Evolutionary conservation across 441 rosid species (phyloP), one percentile per base, ranked within the genome.

Genomic region (Erodium chrysanthum): DNA sequence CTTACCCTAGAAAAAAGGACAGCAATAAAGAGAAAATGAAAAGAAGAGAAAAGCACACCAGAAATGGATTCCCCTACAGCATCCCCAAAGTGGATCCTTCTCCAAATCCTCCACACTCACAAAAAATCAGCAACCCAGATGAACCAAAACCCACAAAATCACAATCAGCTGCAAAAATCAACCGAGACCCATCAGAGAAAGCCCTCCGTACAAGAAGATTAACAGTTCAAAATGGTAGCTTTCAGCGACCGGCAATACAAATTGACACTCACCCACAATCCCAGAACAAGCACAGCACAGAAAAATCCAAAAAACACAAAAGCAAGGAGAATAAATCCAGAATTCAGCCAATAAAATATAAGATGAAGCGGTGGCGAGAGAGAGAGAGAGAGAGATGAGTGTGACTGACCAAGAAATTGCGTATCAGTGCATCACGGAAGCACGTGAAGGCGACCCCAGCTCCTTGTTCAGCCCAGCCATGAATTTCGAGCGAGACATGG

Each of bases 1-100:
- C 77, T 78, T 74, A 52, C 68, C 63, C 67, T 64, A 46, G 29
- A 33, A 40, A 64, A 77, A 79, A 66, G 10, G 73, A 66, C 66
- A 70, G 65, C 68, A 76, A 70, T 50, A 50, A 50, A 50, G 58
- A 50, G 56, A 6, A 17, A 72, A 56, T 14, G 67, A 66, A 77
- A 73, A 65, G 18, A 17, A 72, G 46, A 18, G 67, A 66, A 77
- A 73, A 65, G 72, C 31, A 68, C 68, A 66, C 70, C 74, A 52
- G 66, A 65, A 70, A 70, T 66, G 52, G 83, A 74, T 72, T 70
- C 72, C 56, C 37, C 59, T 6, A 35, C 22, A 69, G 64, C 56
- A 23, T 69, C 74, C 15, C 48, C 25, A 68, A 68, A 68, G 70
- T 18, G 25, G 42, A 40, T 17, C 25, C 60, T 31, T 58, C 33